Percentiles rank a stretch among this genome's conserved stretches.
phyloP scores from a whole-genome alignment of 2,329 filamentous ascomycete genomes.

The Colletotrichum musae region DNA sequence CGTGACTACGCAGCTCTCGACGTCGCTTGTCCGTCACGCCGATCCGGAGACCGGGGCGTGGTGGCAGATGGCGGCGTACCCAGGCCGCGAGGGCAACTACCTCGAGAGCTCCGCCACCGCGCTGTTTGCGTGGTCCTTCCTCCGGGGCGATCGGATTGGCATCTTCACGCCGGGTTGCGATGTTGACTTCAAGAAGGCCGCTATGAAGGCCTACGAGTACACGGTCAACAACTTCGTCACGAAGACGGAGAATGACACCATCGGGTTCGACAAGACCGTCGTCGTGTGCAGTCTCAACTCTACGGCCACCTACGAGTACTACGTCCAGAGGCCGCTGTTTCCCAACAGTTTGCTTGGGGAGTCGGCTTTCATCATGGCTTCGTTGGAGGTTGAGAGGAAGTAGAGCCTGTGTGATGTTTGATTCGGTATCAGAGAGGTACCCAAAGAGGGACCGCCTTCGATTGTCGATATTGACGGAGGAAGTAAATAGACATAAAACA shows the following conservation, averaged over 20 bases:
- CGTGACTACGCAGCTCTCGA: constrained; percentile 18
- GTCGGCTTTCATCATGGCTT: constrained; percentile 54
- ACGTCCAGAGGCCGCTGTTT: constrained; percentile 51
- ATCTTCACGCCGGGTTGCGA: background rate
- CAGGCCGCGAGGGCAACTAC: constrained; percentile 38
- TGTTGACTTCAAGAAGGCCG: constrained; percentile 16
- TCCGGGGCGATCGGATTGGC: constrained; percentile 32
- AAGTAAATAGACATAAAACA: no score
- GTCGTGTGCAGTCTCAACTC: constrained; percentile 59
- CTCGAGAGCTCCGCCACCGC: constrained; percentile 42
- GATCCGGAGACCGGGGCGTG: constrained; percentile 37
- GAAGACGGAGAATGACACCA: constrained; percentile 29
- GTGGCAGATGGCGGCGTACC: constrained; percentile 40
- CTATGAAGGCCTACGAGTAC: constrained; percentile 38
- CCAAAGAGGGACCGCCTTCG: no score
- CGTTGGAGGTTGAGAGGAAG: constrained; percentile 51
- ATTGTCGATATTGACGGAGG: no score
- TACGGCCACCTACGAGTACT: constrained; percentile 57
- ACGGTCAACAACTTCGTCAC: constrained; percentile 31
- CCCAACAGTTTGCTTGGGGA: constrained; percentile 56
- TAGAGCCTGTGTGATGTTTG: background rate
- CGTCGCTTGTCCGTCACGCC: constrained; percentile 21
- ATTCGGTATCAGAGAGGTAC: no score
- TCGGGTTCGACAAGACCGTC: constrained; percentile 55
- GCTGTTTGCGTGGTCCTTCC: constrained; percentile 36